These are phyloP conservation scores for Suillus brevipes DNA, from an alignment of 768 basidiomycete genomes.

Conservation along the genomic window DNA sequence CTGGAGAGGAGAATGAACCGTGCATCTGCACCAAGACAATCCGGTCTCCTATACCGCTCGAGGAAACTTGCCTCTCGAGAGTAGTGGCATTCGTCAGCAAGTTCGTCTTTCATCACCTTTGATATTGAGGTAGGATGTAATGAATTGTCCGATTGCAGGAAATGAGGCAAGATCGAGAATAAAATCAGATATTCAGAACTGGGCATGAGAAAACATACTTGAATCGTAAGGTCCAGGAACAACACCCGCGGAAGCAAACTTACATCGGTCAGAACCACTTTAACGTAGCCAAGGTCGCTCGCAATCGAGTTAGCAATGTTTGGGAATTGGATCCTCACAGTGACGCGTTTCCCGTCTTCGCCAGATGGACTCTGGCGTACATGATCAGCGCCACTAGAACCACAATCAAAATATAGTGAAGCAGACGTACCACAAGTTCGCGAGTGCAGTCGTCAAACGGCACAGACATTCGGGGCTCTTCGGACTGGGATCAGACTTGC, in stretches of 20 bases:
- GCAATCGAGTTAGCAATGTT: slow-evolving; percentile 84
- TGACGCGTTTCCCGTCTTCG: slow-evolving; percentile 51
- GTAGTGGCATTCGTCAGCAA: slow-evolving; percentile 94
- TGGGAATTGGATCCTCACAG: slow-evolving; percentile 94
- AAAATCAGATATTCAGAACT: not conserved
- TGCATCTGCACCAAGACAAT: slow-evolving; percentile 53
- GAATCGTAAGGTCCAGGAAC: slow-evolving; percentile 85
- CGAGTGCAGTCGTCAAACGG: slow-evolving; percentile 1
- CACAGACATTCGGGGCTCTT: not conserved
- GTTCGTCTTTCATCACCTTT: slow-evolving; percentile 86
- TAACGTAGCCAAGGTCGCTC: slow-evolving; percentile 86
- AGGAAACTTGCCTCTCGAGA: slow-evolving; percentile 76
- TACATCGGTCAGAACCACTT: slow-evolving; percentile 77
- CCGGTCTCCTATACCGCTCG: slow-evolving; percentile 52
- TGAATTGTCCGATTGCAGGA: not conserved
- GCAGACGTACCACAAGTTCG: slow-evolving; percentile 6
- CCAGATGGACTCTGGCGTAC: slow-evolving; percentile 50
- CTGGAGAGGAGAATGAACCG: slow-evolving; percentile 80
- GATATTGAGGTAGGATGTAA: not conserved
- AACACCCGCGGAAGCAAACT: slow-evolving; percentile 83
- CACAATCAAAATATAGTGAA: not conserved
- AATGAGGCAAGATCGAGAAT: slow-evolving; percentile 2
- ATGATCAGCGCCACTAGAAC: not conserved
- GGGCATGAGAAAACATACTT: slow-evolving; percentile 39
- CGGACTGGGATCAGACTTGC: not conserved